Evolutionary conservation across 768 basidiomycete genomes (phyloP), one percentile per base, ranked within the genome.

Genomic region (Suillus tomentosus): DNA sequence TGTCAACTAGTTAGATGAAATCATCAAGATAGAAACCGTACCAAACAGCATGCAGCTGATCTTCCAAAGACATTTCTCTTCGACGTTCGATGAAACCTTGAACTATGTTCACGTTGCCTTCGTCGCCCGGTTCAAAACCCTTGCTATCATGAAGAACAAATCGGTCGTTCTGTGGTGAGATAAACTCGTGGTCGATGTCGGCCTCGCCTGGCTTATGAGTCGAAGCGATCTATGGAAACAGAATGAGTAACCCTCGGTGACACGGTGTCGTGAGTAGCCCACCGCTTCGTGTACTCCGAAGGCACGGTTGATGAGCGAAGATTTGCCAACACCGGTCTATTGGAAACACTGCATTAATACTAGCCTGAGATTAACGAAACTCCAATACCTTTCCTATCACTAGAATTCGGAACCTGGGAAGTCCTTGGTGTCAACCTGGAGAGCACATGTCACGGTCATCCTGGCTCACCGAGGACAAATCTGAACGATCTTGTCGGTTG

Each of bases 131-230:
- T 47, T 47, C 45, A n/a, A 47, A 47, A 47, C 45, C 45, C n/a
- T 47, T 47, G 45, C 45, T 47, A 47, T 47, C 45, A n/a, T 47
- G 45, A 22, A 47, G 45, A 47, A 47, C 45, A 22, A 47, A 47
- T 10, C n/a, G 22, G n/a, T 47, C n/a, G 45, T 47, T 47, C n/a
- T 47, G 45, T 10, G 45, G 45, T 47, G 45, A 47, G n/a, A 47
- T 9, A 22, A 47, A 47, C n/a, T 47, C 45, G 10, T 47, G 45
- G 45, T 47, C 45, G 45, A 47, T 47, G n/a, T 47, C n/a, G 45
- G 45, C 45, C 4, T 47, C 45, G n/a, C 45, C 45, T 47, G 45
- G 45, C 11, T 47, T 47, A 22, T 47, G 45, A 47, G n/a, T 22
- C 3, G 45, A 47, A n/a, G 45, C n/a, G 3, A 47, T n/a, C 45